Percentiles rank a stretch among this genome's conserved stretches.
These are phyloP conservation scores for Debaryomyces robertsiae DNA, from an alignment of 1,139 yeast species.

Conservation along the genomic window DNA sequence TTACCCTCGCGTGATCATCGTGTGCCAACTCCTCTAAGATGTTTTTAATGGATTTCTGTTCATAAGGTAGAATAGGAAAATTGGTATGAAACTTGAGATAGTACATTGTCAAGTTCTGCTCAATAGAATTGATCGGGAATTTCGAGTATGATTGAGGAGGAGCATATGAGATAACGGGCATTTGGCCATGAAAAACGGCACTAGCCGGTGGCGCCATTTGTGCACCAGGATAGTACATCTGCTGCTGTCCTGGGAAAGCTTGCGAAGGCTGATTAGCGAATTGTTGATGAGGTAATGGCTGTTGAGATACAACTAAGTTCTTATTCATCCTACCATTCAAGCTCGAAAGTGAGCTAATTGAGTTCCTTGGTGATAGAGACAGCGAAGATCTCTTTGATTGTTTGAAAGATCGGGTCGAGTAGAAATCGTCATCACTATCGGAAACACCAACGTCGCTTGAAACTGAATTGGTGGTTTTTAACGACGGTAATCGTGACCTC, in stretches of 20 bases:
- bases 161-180: neutral
- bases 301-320: conserved; percentile 19
- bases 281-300: conserved; percentile 10
- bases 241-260: conserved; percentile 8
- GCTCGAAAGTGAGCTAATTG: conserved; percentile 47
- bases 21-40: conserved; percentile 16
- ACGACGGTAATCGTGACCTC: conserved; percentile 29
- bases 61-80: conserved; percentile 61
- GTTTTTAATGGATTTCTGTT: conserved; percentile 30
- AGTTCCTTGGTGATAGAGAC: conserved; percentile 48
- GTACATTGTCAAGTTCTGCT: conserved; percentile 37
- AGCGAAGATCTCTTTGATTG: conserved; percentile 26
- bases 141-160: conserved; percentile 6
- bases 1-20: conserved; percentile 34
- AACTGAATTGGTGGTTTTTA: conserved; percentile 30
- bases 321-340: conserved; percentile 46
- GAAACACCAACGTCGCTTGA: conserved; percentile 28
- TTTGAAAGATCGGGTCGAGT: conserved; percentile 30
- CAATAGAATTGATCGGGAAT: conserved; percentile 21
- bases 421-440: conserved; percentile 47
- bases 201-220: neutral
- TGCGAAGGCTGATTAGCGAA: conserved; percentile 10
- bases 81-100: conserved; percentile 55
- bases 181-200: neutral
- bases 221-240: conserved; percentile 8